A percentile compares a stretch with the other conserved stretches of the same genome.
phyloP scores from a whole-genome alignment of 1,139 yeast genomes.

The Geotrichum fermentans region DNA sequence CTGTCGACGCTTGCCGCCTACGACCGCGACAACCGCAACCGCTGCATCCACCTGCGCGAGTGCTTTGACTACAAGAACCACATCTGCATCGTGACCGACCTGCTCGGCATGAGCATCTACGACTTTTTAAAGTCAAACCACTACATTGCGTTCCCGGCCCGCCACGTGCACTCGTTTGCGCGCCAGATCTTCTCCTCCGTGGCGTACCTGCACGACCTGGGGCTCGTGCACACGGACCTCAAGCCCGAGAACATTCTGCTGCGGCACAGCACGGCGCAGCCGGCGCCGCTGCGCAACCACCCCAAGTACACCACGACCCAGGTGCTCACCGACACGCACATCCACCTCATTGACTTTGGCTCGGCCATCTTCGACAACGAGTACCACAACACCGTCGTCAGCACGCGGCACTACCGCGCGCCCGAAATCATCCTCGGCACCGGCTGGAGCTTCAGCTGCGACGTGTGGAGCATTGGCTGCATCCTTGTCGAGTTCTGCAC shows the following conservation, averaged over 20 bases:
- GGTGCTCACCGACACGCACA: constrained; percentile 62
- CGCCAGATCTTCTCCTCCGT: constrained; percentile 82
- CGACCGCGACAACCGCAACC: constrained; percentile 57
- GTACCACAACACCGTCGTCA: constrained; percentile 85
- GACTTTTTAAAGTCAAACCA: constrained; percentile 73
- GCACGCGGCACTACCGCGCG: constrained; percentile 91
- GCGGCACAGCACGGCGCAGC: constrained; percentile 32
- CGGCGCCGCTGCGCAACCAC: constrained; percentile 19
- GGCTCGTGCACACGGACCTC: constrained; percentile 87
- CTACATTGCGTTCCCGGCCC: constrained; percentile 69
- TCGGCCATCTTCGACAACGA: constrained; percentile 92
- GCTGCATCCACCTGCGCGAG: constrained; percentile 68
- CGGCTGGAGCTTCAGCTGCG: constrained; percentile 94
- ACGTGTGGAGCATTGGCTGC: constrained; percentile 95
- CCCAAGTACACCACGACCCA: constrained; percentile 11
- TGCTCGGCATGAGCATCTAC: constrained; percentile 76
- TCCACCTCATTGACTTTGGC: constrained; percentile 92
- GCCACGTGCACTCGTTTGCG: constrained; percentile 86
- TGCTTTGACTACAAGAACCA: constrained; percentile 93
- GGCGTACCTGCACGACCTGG: constrained; percentile 82
- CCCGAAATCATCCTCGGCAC: constrained; percentile 91
- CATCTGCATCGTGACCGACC: constrained; percentile 87
- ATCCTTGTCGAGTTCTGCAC: constrained; percentile 84
- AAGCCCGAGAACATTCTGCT: constrained; percentile 91
- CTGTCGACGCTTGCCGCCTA: constrained; percentile 68